Evolutionary conservation across 2,329 filamentous ascomycete genomes (phyloP).

Genomic region (Fragosphaeria purpurea): DNA sequence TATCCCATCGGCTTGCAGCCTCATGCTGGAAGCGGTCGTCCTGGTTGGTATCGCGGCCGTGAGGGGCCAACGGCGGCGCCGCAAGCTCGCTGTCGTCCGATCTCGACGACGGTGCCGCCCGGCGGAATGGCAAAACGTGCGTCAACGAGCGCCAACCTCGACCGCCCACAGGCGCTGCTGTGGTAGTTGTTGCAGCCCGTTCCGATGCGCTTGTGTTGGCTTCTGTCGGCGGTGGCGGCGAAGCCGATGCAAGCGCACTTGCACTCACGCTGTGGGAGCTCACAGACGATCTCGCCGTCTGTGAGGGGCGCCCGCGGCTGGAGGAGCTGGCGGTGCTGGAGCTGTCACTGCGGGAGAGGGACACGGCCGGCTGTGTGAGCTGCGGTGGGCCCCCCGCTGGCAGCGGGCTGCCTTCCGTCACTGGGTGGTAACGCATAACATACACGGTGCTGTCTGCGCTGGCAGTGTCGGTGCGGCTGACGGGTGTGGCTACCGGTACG

Average conservation of each 20-base stretch:
- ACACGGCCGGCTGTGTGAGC: not conserved
- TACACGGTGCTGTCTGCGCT: constrained; percentile 57
- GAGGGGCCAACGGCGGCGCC: not conserved
- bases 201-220: too few relatives aligned
- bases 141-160: constrained; percentile 21
- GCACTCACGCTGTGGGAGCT: constrained; percentile 5
- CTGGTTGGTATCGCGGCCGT: too few relatives aligned
- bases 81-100: not conserved
- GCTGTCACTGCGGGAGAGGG: constrained; percentile 12
- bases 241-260: constrained; percentile 5
- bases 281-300: constrained; percentile 1
- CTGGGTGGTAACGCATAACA: constrained; percentile 49
- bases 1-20: constrained; percentile 37
- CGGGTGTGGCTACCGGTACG: constrained; percentile 42
- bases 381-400: constrained; percentile 1
- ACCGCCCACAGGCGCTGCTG: constrained; percentile 11
- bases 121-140: constrained; percentile 22
- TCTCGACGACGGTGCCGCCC: not conserved
- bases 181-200: constrained; percentile 22
- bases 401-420: constrained; percentile 32
- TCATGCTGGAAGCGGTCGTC: constrained; percentile 6
- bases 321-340: constrained; percentile 6
- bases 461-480: constrained; percentile 52
- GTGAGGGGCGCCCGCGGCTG: not conserved
- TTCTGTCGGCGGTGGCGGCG: constrained; percentile 11